A percentile compares a stretch with the other conserved stretches of the same genome.
Evolutionary conservation across 441 rosid species (phyloP).

Genomic region (Populus hybrid): DNA sequence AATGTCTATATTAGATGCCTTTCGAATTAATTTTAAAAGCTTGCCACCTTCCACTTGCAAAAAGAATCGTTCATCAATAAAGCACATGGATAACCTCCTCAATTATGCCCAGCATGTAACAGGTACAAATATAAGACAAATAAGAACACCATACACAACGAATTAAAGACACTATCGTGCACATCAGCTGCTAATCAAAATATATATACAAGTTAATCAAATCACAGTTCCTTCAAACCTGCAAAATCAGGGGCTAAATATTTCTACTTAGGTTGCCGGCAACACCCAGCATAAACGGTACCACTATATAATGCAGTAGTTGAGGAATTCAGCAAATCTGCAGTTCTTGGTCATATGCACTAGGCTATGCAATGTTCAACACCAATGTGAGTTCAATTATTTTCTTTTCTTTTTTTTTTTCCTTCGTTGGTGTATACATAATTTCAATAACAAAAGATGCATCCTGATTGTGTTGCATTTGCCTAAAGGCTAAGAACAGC

Average conservation of each 20-base stretch:
- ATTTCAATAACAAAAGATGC: not conserved
- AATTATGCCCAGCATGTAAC: too few species aligned
- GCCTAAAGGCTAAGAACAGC: not conserved
- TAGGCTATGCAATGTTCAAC: not conserved
- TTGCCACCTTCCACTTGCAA: not conserved
- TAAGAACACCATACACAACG: not conserved
- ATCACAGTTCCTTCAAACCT: not conserved
- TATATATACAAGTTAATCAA: not conserved
- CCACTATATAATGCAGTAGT: not conserved
- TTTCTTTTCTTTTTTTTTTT: not conserved
- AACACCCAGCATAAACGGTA: not conserved
- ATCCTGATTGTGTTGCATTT: not conserved
- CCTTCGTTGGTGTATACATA: not conserved
- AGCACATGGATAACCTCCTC: not conserved
- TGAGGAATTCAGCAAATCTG: not conserved
- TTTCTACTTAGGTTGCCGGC: not conserved
- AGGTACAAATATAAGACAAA: not conserved
- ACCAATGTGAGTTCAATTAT: not conserved
- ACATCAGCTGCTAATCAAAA: not conserved
- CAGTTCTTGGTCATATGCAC: constrained; percentile 5
- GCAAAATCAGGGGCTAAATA: not conserved
- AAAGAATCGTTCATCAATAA: not conserved
- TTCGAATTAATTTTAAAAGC: not conserved
- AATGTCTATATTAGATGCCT: not conserved
- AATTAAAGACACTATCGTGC: not conserved